Conservation (phyloP, 176 grass and related monocot species). For the Zoysia japonica region DNA sequence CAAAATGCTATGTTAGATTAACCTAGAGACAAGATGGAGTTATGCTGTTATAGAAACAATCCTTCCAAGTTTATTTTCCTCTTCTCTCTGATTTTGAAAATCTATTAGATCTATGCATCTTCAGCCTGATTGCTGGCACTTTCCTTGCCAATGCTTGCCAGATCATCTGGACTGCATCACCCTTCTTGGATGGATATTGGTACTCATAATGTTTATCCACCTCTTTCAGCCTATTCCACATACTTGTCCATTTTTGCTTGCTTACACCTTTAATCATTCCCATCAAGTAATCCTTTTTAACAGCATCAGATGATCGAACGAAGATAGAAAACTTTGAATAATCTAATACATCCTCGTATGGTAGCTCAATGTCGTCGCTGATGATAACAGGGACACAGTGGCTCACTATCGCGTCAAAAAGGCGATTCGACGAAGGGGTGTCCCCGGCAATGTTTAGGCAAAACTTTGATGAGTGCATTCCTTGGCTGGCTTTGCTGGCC, state of each 20-base stretch:
- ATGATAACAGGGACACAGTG: conserved; percentile 87
- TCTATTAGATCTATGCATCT: conserved; percentile 61
- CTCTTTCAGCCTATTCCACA: conserved; percentile 79
- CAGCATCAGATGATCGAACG: conserved; percentile 63
- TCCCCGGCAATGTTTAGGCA: conserved; percentile 89
- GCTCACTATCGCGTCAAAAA: conserved; percentile 76
- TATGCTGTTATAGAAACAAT: background rate
- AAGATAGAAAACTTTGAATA: conserved; percentile 88
- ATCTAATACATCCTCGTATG: conserved; percentile 73
- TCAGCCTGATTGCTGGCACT: conserved; percentile 55
- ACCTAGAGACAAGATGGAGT: background rate
- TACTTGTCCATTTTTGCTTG: conserved; percentile 59
- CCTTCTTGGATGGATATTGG: conserved; percentile 62
- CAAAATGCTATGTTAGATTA: conserved; percentile 35
- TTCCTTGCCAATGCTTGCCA: conserved; percentile 71
- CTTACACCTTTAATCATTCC: conserved; percentile 50
- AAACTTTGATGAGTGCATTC: conserved; percentile 83
- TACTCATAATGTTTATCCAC: conserved; percentile 78
- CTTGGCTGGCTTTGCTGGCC: conserved; percentile 69
- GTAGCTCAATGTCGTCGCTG: conserved; percentile 84
- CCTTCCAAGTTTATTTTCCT: conserved; percentile 35
- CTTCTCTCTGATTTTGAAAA: conserved; percentile 52
- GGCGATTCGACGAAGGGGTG: conserved; percentile 90
- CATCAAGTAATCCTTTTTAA: conserved; percentile 72
- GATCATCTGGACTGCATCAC: conserved; percentile 87